phyloP scores from a whole-genome alignment of 1,284 basidiomycete genomes.

The Microbotryomycetes sp. region DNA sequence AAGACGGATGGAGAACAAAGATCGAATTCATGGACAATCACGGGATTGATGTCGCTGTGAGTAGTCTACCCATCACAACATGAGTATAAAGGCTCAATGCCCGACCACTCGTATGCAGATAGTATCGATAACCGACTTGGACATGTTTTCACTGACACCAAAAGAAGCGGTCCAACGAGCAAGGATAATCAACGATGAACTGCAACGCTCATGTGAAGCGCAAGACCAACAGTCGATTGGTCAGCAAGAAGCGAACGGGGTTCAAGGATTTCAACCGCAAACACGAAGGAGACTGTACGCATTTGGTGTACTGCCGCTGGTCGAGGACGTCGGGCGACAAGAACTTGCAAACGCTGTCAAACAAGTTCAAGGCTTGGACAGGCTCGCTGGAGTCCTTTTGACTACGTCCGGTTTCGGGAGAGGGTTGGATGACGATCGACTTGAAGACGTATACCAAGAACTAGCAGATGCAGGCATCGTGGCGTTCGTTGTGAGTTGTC shows the following conservation, averaged over 20 bases:
- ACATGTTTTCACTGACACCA: conserved; percentile 72
- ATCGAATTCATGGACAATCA: conserved; percentile 69
- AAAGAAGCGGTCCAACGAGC: conserved; percentile 60
- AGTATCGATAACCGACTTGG: conserved; percentile 64
- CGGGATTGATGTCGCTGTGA: conserved; percentile 50
- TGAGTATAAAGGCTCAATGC: conserved; percentile 47
- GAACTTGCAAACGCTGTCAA: conserved; percentile 56
- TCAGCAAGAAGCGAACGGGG: too few species aligned
- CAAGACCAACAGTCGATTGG: too few species aligned
- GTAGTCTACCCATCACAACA: not conserved
- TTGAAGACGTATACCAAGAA: conserved; percentile 70
- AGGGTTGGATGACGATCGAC: conserved; percentile 65
- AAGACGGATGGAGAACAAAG: too few species aligned
- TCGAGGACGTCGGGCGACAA: conserved; percentile 52
- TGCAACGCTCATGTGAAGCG: conserved; percentile 67
- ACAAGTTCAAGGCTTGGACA: conserved; percentile 57
- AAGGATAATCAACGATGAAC: conserved; percentile 59
- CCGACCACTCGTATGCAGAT: conserved; percentile 46
- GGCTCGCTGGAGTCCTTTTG: conserved; percentile 67
- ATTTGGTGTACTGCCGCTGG: conserved; percentile 75
- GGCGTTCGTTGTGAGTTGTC: conserved; percentile 51
- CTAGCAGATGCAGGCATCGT: conserved; percentile 60
- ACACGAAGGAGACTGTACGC: conserved; percentile 61
- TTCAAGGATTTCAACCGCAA: too few species aligned
- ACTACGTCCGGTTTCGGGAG: conserved; percentile 68